Evolutionary conservation across 2,329 filamentous ascomycete genomes (phyloP).

Genomic region (Lasiodiplodia hormozganensis): DNA sequence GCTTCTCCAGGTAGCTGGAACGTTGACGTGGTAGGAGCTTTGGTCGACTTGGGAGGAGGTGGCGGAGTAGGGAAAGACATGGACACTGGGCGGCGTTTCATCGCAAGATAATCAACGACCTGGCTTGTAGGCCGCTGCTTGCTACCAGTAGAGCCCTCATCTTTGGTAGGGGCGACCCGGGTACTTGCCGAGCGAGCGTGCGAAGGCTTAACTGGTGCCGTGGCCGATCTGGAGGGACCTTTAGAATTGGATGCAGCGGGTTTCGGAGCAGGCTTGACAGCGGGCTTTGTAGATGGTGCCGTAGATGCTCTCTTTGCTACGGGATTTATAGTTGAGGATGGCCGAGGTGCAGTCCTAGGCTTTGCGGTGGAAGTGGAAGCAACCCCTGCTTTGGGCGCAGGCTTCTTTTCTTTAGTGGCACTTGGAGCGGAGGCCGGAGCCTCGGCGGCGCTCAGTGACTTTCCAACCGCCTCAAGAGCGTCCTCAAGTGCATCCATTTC

Average conservation of each 20-base stretch:
- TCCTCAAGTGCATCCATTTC: conserved; percentile 61
- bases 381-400: background rate
- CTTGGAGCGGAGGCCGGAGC: conserved; percentile 29
- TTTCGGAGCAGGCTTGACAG: conserved; percentile 8
- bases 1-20: conserved; percentile 62
- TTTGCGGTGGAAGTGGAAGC: background rate
- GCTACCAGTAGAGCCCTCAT: background rate
- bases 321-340: conserved; percentile 9
- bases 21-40: conserved; percentile 56
- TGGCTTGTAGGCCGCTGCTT: conserved; percentile 20
- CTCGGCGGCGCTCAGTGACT: conserved; percentile 46
- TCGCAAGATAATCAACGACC: conserved; percentile 45
- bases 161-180: conserved; percentile 19
- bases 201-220: background rate
- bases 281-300: background rate
- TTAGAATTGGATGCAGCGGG: background rate
- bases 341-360: conserved; percentile 4
- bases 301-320: conserved; percentile 8
- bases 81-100: conserved; percentile 56
- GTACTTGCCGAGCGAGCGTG: conserved; percentile 22
- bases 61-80: conserved; percentile 56
- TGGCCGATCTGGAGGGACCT: background rate
- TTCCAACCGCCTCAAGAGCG: conserved; percentile 56
- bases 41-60: conserved; percentile 57
- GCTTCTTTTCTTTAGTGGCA: conserved; percentile 37